These are phyloP conservation scores for Xylaria sp. DNA, from an alignment of 2,329 filamentous ascomycete genomes.

Conservation along the genomic window DNA sequence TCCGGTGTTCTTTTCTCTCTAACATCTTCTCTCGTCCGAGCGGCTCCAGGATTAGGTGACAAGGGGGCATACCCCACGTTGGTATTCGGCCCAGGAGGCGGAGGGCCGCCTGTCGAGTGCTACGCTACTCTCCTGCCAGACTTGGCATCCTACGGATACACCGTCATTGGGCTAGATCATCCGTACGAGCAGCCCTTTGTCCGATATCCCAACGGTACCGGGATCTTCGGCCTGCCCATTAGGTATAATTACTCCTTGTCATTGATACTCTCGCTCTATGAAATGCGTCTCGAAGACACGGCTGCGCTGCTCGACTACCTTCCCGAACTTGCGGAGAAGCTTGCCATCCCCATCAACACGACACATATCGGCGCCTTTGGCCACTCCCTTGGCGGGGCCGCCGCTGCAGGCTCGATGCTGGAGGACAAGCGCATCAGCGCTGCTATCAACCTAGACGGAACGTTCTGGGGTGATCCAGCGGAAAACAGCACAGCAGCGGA, in stretches of 20 bases:
- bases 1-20: conserved; percentile 1
- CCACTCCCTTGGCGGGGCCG: conserved; percentile 30
- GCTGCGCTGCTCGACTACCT: not conserved
- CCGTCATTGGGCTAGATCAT: conserved; percentile 28
- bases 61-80: conserved; percentile 11
- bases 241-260: conserved; percentile 3
- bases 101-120: conserved; percentile 8
- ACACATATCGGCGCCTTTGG: conserved; percentile 26
- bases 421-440: conserved; percentile 15
- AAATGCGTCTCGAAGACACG: conserved; percentile 12
- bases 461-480: conserved; percentile 4
- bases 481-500: conserved; percentile 2
- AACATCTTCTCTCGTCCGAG: not conserved
- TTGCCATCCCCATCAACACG: conserved; percentile 5
- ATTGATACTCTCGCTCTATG: conserved; percentile 10
- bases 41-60: not conserved
- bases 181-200: conserved; percentile 33
- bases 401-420: conserved; percentile 19
- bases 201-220: conserved; percentile 30
- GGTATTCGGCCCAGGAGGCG: conserved; percentile 16
- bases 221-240: conserved; percentile 19
- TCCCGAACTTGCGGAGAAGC: not conserved
- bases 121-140: conserved; percentile 21
- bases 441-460: conserved; percentile 31
- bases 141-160: conserved; percentile 24